phyloP scores from a whole-genome alignment of 2,329 filamentous ascomycete genomes.

The Monilinia aucupariae region DNA sequence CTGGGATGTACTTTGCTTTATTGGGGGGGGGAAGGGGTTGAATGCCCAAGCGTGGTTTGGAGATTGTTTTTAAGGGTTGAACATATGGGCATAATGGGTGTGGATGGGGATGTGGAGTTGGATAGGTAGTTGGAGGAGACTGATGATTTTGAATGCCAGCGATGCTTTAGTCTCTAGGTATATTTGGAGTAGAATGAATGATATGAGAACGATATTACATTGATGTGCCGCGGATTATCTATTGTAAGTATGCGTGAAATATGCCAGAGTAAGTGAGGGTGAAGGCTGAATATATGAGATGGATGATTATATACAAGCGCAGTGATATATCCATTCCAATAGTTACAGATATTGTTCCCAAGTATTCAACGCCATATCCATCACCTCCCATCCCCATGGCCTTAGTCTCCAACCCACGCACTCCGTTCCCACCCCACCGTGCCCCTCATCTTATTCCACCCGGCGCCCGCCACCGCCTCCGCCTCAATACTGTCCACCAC shows the following conservation, averaged over 20 bases:
- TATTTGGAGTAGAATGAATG: neutral
- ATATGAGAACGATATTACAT: neutral
- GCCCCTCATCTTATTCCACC: slow-evolving; percentile 6
- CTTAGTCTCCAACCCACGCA: neutral
- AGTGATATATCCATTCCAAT: neutral
- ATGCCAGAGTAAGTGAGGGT: neutral
- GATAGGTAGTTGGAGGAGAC: neutral
- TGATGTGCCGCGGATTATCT: neutral
- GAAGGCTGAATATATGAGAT: neutral
- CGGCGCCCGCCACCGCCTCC: neutral
- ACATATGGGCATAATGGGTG: neutral
- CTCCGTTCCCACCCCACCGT: neutral
- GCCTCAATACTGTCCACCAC: neutral
- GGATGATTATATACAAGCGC: neutral
- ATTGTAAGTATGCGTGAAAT: neutral
- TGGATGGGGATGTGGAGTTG: neutral
- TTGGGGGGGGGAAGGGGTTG: too few relatives aligned
- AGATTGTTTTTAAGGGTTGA: neutral
- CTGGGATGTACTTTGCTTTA: neutral
- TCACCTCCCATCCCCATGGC: neutral
- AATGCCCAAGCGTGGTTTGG: neutral
- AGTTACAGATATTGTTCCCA: neutral
- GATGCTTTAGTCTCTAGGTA: neutral
- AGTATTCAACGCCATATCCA: neutral
- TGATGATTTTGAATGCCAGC: neutral